Percentiles rank a stretch among this genome's conserved stretches.
Evolutionary conservation across 805 yeast genomes (phyloP).

Genomic region (Hanseniaspora lachancei): DNA sequence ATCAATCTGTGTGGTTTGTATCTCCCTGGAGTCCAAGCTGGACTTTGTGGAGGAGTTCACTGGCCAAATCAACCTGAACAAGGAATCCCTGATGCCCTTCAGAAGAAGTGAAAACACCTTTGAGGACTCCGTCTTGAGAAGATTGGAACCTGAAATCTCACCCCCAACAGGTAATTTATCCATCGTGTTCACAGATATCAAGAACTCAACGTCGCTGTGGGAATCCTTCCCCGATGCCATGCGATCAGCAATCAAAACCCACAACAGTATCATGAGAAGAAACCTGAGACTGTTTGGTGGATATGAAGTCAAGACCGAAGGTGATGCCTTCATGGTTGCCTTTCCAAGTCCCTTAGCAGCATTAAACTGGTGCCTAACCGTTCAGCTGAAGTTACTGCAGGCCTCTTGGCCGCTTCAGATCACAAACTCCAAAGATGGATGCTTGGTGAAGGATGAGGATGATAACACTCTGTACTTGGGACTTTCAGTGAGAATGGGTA

Average conservation of each 20-base stretch:
- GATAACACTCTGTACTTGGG: conserved; percentile 64
- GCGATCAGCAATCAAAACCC: conserved; percentile 93
- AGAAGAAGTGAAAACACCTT: conserved; percentile 36
- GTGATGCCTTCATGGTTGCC: conserved; percentile 97
- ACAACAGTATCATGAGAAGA: conserved; percentile 87
- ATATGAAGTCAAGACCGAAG: conserved; percentile 96
- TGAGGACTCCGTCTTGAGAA: conserved; percentile 68
- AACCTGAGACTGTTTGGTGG: conserved; percentile 89
- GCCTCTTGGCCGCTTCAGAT: conserved; percentile 97
- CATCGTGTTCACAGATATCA: conserved; percentile 93
- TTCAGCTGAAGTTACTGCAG: conserved; percentile 65
- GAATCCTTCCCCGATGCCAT: conserved; percentile 83
- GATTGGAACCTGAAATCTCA: conserved; percentile 76
- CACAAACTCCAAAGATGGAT: conserved; percentile 69
- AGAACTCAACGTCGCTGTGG: conserved; percentile 88
- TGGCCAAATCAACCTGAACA: conserved; percentile 25
- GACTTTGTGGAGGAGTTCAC: conserved; percentile 15
- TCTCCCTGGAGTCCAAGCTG: conserved; percentile 44
- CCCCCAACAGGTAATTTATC: conserved; percentile 94
- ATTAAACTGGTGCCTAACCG: conserved; percentile 84
- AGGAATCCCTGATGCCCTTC: conserved; percentile 30
- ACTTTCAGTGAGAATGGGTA: conserved; percentile 91
- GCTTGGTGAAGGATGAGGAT: conserved; percentile 54
- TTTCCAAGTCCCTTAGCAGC: conserved; percentile 89
- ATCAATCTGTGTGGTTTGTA: conserved; percentile 66